Conservation (phyloP, 768 basidiomycete genomes). For the Clathrus columnatus region DNA sequence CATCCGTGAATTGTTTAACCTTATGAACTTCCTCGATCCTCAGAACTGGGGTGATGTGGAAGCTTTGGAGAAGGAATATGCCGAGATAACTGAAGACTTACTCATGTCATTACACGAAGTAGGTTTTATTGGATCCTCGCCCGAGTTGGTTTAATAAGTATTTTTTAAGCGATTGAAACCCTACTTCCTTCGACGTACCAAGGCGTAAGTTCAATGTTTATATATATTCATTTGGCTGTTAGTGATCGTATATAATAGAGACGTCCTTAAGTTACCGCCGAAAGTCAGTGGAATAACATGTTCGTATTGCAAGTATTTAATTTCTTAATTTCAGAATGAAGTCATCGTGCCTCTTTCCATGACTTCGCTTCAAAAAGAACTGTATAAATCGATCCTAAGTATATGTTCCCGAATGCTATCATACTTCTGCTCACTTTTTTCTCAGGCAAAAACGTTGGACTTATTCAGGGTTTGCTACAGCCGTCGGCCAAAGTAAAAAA, state of each 20-base stretch:
- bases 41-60: constrained; percentile 68
- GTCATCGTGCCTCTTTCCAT: constrained; percentile 89
- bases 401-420: constrained; percentile 18
- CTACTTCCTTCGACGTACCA: constrained; percentile 89
- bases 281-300: constrained; percentile 45
- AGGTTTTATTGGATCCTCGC: neutral
- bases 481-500: constrained; percentile 25
- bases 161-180: constrained; percentile 31
- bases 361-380: constrained; percentile 76
- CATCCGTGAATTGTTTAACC: constrained; percentile 89
- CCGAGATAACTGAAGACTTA: constrained; percentile 69
- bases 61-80: constrained; percentile 62
- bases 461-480: constrained; percentile 52
- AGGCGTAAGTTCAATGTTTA: constrained; percentile 35
- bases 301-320: neutral
- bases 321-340: constrained; percentile 51
- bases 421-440: constrained; percentile 7
- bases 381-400: constrained; percentile 84
- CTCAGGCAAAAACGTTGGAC: constrained; percentile 60
- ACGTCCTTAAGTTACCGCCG: constrained; percentile 84
- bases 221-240: neutral
- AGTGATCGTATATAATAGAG: constrained; percentile 19
- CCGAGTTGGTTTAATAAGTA: neutral
- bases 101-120: constrained; percentile 71
- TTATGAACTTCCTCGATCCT: constrained; percentile 93